Conservation (phyloP, 192 early-diverging fungal species). For the Umbelopsis vinacea region DNA sequence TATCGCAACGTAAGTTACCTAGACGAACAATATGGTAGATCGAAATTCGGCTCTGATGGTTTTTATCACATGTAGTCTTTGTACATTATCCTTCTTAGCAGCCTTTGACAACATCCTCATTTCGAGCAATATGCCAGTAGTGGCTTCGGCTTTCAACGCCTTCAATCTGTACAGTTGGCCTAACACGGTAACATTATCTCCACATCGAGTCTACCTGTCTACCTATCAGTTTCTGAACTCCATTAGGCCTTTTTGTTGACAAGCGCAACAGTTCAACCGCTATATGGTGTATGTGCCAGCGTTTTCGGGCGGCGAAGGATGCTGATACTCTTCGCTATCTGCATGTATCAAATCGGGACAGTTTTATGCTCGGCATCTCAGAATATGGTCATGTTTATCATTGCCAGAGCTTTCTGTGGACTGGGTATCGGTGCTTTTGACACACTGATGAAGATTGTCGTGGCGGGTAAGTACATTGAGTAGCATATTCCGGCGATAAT, state of each 20-base stretch:
- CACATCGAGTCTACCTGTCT: not conserved
- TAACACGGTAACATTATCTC: slow-evolving; percentile 30
- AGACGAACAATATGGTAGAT: not conserved
- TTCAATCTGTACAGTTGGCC: slow-evolving; percentile 37
- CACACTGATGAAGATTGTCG: slow-evolving; percentile 53
- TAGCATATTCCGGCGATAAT: not conserved
- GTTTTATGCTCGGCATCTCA: slow-evolving; percentile 68
- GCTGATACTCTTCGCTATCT: slow-evolving; percentile 71
- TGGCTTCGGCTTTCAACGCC: slow-evolving; percentile 38
- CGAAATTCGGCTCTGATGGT: not conserved
- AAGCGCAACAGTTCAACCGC: slow-evolving; percentile 48
- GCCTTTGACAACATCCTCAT: slow-evolving; percentile 42
- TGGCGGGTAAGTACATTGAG: slow-evolving; percentile 39
- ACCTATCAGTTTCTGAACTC: not conserved
- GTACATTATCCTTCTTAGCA: slow-evolving; percentile 33
- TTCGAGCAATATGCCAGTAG: slow-evolving; percentile 29
- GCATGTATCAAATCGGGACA: slow-evolving; percentile 79
- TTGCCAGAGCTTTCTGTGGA: slow-evolving; percentile 58
- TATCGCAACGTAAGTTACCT: slow-evolving; percentile 1
- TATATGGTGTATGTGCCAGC: slow-evolving; percentile 50
- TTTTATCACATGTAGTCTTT: slow-evolving; percentile 4
- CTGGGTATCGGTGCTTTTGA: slow-evolving; percentile 56
- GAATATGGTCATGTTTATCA: slow-evolving; percentile 59
- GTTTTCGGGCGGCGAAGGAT: slow-evolving; percentile 49
- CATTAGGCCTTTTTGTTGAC: slow-evolving; percentile 51